A percentile compares a stretch with the other conserved stretches of the same genome.
phyloP scores from a whole-genome alignment of 192 early-diverging fungal genomes.

The Entomortierella chlamydospora region DNA sequence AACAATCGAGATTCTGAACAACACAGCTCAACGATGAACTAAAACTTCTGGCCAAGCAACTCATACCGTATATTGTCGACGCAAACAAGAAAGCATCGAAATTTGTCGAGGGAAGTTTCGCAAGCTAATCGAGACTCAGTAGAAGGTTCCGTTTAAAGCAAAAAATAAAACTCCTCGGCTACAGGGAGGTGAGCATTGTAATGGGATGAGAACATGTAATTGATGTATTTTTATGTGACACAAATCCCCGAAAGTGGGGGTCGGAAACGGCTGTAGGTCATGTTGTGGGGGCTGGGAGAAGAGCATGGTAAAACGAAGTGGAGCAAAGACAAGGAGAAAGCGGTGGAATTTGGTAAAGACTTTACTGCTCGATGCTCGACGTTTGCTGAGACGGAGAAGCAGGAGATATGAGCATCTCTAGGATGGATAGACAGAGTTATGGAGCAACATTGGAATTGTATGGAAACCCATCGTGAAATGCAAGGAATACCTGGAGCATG shows the following conservation, averaged over 20 bases:
- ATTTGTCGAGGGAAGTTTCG: too few species aligned
- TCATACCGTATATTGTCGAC: too few species aligned
- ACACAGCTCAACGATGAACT: too few species aligned
- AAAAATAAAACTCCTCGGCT: too few species aligned
- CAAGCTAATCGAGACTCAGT: too few species aligned
- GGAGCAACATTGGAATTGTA: neutral
- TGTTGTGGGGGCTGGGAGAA: neutral
- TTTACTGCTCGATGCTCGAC: neutral
- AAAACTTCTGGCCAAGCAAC: too few species aligned
- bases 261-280: neutral
- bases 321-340: neutral
- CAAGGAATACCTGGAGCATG: neutral
- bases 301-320: neutral
- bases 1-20: too few species aligned
- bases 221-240: too few species aligned
- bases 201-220: too few species aligned
- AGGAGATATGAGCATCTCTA: neutral
- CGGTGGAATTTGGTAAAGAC: neutral
- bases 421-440: neutral
- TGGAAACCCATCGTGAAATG: neutral
- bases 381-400: neutral
- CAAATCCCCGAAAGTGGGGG: neutral
- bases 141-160: too few species aligned
- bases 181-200: too few species aligned
- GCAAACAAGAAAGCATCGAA: too few species aligned